A percentile compares a stretch with the other conserved stretches of the same genome.
These are phyloP conservation scores for Pseudopithomyces maydicus DNA, from an alignment of 2,329 filamentous ascomycete genomes.

Conservation along the genomic window DNA sequence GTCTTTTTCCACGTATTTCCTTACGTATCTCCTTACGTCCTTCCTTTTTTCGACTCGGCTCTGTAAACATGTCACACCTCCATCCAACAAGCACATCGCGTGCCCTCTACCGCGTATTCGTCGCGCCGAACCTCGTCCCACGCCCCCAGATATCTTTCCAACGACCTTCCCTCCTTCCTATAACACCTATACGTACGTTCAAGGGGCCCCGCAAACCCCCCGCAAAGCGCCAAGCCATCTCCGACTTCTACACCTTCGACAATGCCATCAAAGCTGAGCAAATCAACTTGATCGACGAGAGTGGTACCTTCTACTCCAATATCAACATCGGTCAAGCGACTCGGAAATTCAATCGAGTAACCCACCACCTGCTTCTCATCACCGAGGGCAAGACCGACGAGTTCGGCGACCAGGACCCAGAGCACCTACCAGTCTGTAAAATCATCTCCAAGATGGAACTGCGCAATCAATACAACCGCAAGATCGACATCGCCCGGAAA, in stretches of 20 bases:
- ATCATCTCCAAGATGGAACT: slow-evolving; percentile 65
- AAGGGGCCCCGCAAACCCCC: slow-evolving; percentile 24
- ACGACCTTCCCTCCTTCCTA: slow-evolving; percentile 12
- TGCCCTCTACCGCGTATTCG: slow-evolving; percentile 52
- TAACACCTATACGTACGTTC: slow-evolving; percentile 20
- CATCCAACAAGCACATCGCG: slow-evolving; percentile 43
- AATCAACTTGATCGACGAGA: slow-evolving; percentile 52
- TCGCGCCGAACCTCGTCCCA: slow-evolving; percentile 40
- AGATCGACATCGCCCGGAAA: slow-evolving; percentile 50
- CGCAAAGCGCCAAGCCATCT: slow-evolving; percentile 39
- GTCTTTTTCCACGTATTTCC: neutral
- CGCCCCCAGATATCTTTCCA: slow-evolving; percentile 19
- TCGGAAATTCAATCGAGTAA: slow-evolving; percentile 52
- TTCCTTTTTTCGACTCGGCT: neutral
- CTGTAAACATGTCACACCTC: slow-evolving; percentile 30
- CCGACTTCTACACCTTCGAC: slow-evolving; percentile 52
- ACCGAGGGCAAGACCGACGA: slow-evolving; percentile 30
- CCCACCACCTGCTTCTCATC: slow-evolving; percentile 59
- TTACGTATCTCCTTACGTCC: slow-evolving; percentile 5
- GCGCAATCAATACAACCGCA: slow-evolving; percentile 52
- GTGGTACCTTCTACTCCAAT: slow-evolving; percentile 42
- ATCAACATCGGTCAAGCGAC: slow-evolving; percentile 47
- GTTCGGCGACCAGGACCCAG: slow-evolving; percentile 47
- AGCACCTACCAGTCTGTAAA: slow-evolving; percentile 67
- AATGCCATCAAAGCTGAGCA: slow-evolving; percentile 52